Evolutionary conservation across 306 rosid species (phyloP), one percentile per base, ranked within the genome.

Genomic region (Corylus heterophylla): DNA sequence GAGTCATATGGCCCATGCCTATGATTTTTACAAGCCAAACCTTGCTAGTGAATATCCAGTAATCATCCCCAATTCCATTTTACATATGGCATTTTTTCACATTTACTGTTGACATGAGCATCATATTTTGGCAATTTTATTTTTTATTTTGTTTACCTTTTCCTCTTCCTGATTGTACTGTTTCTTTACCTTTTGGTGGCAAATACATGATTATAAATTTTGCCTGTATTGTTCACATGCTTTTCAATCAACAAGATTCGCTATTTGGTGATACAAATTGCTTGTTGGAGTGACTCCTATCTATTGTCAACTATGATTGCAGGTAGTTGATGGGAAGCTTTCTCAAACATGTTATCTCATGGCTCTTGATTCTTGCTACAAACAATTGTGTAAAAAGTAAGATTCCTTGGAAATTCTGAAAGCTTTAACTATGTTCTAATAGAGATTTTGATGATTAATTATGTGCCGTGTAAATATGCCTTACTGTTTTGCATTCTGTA

Each of bases 41-140:
- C 96, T 95, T 77, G 96, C 98, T 44, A 95, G 99, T 83, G 99
- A 95, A 91, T 95, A 95, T 84, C 99, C 99, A 51, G 99, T 95
- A 93, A 84, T 76, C 42, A 44, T 81, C 45, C 50, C 25, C 55
- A 3, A 16, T 48, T 35, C 29, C 29, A 59, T 44, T 48, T 56
- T 73, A 45, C 39, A 17, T 11, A 27, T 17, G 12, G 2, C 10
- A 37, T 37, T 67, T 74, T 49, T 50, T 45, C 8, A 25, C 12
- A 31, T 27, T 3, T 70, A 22, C 2, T 4, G 16, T 29, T 37
- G 27, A 22, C 52, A 14, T 20, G 6, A 56, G 78, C 5, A 16
- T 55, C 61, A 52, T 29, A 7, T 37, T 11, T 59, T 78, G 49
- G 8, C 45, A n/a, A 11, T 66, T 22, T 55, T 42, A 54, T 51